Evolutionary conservation across 345 rosid species (phyloP).

Genomic region (Bruguiera gymnorhiza): DNA sequence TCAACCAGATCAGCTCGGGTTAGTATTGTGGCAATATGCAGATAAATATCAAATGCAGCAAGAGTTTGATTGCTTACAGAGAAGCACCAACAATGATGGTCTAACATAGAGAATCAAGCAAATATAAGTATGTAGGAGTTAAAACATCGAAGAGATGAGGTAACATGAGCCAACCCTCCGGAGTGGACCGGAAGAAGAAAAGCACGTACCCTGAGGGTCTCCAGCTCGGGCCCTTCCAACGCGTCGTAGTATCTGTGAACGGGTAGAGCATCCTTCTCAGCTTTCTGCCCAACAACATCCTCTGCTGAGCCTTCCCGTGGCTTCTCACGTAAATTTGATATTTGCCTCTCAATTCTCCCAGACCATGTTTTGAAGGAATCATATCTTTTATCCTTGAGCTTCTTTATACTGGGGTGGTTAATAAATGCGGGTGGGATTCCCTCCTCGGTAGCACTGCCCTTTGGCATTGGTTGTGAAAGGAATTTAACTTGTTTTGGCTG

Average conservation of each 20-base stretch:
- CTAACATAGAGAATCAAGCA: too few species aligned
- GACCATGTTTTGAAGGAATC: constrained; percentile 93
- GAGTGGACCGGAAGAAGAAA: too few species aligned
- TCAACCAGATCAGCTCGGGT: too few species aligned
- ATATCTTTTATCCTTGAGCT: constrained; percentile 52
- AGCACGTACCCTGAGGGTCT: constrained; percentile 63
- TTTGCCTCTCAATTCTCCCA: constrained; percentile 74
- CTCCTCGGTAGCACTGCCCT: constrained; percentile 26
- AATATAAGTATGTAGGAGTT: too few species aligned
- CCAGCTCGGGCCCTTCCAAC: constrained; percentile 83
- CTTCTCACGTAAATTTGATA: constrained; percentile 57
- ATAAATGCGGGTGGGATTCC: constrained; percentile 15
- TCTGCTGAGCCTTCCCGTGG: constrained; percentile 32
- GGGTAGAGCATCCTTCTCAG: constrained; percentile 50
- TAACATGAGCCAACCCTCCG: too few species aligned
- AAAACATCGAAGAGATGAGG: too few species aligned
- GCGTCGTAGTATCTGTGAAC: constrained; percentile 83
- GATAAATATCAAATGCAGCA: too few species aligned
- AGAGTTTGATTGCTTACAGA: too few species aligned
- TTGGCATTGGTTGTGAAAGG: constrained; percentile 67
- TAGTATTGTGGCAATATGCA: too few species aligned
- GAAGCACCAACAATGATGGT: too few species aligned
- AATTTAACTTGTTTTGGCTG: constrained; percentile 29
- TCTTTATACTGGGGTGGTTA: constrained; percentile 31
- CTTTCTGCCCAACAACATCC: constrained; percentile 16